These are phyloP conservation scores for Solanum aculeatissimum DNA, from an alignment of 305 asterid genomes.

Conservation along the genomic window DNA sequence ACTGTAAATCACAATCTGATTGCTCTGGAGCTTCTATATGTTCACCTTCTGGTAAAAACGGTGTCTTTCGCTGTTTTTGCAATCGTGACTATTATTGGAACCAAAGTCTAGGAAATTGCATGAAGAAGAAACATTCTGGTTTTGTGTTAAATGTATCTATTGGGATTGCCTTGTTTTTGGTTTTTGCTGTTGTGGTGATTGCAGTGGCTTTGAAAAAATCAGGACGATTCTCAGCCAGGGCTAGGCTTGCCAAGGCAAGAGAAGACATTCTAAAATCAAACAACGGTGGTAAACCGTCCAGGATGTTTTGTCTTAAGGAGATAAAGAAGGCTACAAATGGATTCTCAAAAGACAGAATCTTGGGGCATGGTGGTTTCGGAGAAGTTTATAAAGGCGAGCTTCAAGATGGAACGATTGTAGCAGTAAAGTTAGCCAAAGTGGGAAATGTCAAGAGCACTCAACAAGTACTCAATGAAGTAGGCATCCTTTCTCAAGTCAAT, in stretches of 20 bases:
- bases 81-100: slow-evolving; percentile 20
- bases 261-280: slow-evolving; percentile 22
- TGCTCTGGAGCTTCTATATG: slow-evolving; percentile 25
- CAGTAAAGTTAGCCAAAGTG: slow-evolving; percentile 33
- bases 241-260: slow-evolving; percentile 27
- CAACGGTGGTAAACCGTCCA: slow-evolving; percentile 22
- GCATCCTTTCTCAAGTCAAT: slow-evolving; percentile 39
- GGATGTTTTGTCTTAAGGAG: slow-evolving; percentile 22
- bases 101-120: slow-evolving; percentile 11
- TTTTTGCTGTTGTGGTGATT: slow-evolving; percentile 3
- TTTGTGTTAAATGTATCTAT: slow-evolving; percentile 12
- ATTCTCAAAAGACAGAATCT: slow-evolving; percentile 23
- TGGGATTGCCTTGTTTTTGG: slow-evolving; percentile 7
- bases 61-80: slow-evolving; percentile 19
- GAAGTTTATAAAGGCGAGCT: slow-evolving; percentile 33
- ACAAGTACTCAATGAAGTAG: slow-evolving; percentile 34
- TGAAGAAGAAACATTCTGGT: slow-evolving; percentile 4
- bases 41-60: slow-evolving; percentile 1
- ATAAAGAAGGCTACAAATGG: slow-evolving; percentile 34
- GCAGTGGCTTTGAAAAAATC: slow-evolving; percentile 7
- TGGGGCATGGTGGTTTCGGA: slow-evolving; percentile 36
- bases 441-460: slow-evolving; percentile 30
- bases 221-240: slow-evolving; percentile 4
- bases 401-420: slow-evolving; percentile 24
- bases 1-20: slow-evolving; percentile 22